Base-by-base conservation (phyloP, 2,329 filamentous ascomycete species). In the Apiospora kogelbergensis region DNA sequence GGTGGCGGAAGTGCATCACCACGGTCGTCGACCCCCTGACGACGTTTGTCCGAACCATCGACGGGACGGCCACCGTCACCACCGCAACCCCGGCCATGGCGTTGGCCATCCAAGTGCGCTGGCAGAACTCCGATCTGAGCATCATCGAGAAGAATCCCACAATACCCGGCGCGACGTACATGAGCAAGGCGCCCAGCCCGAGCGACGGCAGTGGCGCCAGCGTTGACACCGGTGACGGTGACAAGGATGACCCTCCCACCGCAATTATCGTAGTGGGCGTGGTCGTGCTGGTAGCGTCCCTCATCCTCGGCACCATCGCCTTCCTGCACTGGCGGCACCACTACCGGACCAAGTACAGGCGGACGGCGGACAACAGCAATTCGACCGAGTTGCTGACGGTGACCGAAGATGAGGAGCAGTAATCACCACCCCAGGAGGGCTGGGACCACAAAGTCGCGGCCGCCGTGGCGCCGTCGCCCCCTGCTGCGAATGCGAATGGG, bases 21-120 rank as follows among this genome's bases (percentile, higher is more conserved):
- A 44, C 40, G 15, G 63, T 22, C 26, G 40, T 11, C 22, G 20
- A 65, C 26, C 42, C 63, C 15, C 26, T 30, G 15, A 57, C 48
- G 26, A 57, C 26, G 15, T 33, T 20, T 1, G 15, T 17, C 26
- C 1, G 3, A 6, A 57, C 2, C 26, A 2, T 4, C 0, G 48
- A 57, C 40, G 63, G 22, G 1, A 44, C 42, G 4, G 17, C 40
- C 26, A 65, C 63, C 22, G 22, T 5, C 6, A 44, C 26, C n/a
- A 44, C 22, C 26, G 44, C 63, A 0, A 65, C 63, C 6, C 17
- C 15, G 63, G 63, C 40, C 9, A 48, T 70, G 42, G 72, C 72
- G 9, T 74, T 41, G 42, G 72, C 68, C 11, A 60, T 74, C 13
- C 72, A 74, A 53, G 72, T 74, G n/a, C 69, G 72, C 33, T 74